A percentile compares a stretch with the other conserved stretches of the same genome.
phyloP scores from a whole-genome alignment of 164 flowering plant genomes.

The Magnolia kwangsiensis region DNA sequence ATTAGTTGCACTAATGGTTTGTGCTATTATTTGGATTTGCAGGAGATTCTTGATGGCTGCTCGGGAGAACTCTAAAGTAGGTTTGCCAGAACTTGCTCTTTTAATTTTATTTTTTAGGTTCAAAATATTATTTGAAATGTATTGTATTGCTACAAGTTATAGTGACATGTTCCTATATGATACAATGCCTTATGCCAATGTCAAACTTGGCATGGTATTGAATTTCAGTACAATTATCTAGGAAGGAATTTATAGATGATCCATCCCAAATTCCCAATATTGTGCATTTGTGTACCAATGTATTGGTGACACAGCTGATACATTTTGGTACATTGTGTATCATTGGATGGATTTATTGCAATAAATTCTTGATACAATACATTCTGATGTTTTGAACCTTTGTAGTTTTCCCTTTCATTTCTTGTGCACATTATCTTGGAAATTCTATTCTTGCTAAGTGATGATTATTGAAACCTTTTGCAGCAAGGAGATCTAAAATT shows the following conservation, averaged over 20 bases:
- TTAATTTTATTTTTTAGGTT: too few species aligned
- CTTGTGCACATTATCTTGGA: not conserved
- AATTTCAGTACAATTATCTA: not conserved
- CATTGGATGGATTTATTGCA: too few species aligned
- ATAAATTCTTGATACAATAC: not conserved
- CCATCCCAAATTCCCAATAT: too few species aligned
- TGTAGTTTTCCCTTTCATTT: not conserved
- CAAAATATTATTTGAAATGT: not conserved
- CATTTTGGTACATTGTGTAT: too few species aligned
- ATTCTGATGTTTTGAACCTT: not conserved
- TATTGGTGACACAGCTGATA: too few species aligned
- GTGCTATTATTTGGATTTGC: conserved; percentile 14
- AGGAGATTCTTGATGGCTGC: conserved; percentile 57
- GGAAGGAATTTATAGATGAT: too few species aligned
- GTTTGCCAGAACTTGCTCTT: conserved; percentile 4
- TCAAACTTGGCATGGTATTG: not conserved
- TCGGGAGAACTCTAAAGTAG: conserved; percentile 48
- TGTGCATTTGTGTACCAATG: too few species aligned
- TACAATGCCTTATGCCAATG: not conserved
- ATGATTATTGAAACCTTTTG: conserved; percentile 7
- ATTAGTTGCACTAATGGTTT: not conserved
- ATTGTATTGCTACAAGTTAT: not conserved
- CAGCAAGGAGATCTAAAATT: conserved; percentile 57
- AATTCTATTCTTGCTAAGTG: not conserved
- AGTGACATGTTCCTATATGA: not conserved